Conservation (phyloP, 306 rosid species). For the Quillaja saponaria region DNA sequence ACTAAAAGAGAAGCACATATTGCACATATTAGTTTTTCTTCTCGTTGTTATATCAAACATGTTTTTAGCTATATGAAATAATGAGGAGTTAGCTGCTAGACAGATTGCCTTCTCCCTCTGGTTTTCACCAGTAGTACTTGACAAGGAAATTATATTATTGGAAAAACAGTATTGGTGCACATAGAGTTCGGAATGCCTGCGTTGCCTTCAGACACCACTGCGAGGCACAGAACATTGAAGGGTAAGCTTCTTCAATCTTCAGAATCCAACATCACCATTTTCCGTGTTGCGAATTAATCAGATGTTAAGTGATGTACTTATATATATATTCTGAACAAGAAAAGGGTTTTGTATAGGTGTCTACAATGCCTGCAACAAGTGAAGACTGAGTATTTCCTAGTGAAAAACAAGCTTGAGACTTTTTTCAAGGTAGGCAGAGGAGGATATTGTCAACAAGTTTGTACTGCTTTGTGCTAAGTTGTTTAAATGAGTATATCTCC, state of each 20-base stretch:
- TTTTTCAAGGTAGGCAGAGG: slow-evolving; percentile 59
- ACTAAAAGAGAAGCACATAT: neutral
- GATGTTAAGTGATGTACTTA: neutral
- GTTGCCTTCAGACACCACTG: slow-evolving; percentile 54
- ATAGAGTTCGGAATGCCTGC: slow-evolving; percentile 69
- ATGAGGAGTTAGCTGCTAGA: neutral
- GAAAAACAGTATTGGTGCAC: slow-evolving; percentile 77
- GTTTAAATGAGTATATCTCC: neutral
- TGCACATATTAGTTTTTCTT: neutral
- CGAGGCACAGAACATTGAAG: slow-evolving; percentile 61
- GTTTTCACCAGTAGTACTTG: slow-evolving; percentile 13
- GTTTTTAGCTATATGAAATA: too few species aligned
- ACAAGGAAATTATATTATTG: slow-evolving; percentile 25
- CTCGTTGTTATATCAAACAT: too few species aligned
- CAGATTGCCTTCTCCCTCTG: neutral
- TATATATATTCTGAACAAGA: slow-evolving; percentile 2
- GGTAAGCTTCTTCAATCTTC: slow-evolving; percentile 45
- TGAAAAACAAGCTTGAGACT: slow-evolving; percentile 68
- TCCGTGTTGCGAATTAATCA: neutral
- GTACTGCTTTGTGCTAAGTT: neutral
- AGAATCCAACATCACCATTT: neutral
- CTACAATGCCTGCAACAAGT: slow-evolving; percentile 56
- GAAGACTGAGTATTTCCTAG: slow-evolving; percentile 51
- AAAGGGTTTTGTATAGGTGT: slow-evolving; percentile 46
- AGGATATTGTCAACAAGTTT: neutral